Evolutionary conservation across 441 rosid genomes (phyloP).

Genomic region (Manihot esculenta): DNA sequence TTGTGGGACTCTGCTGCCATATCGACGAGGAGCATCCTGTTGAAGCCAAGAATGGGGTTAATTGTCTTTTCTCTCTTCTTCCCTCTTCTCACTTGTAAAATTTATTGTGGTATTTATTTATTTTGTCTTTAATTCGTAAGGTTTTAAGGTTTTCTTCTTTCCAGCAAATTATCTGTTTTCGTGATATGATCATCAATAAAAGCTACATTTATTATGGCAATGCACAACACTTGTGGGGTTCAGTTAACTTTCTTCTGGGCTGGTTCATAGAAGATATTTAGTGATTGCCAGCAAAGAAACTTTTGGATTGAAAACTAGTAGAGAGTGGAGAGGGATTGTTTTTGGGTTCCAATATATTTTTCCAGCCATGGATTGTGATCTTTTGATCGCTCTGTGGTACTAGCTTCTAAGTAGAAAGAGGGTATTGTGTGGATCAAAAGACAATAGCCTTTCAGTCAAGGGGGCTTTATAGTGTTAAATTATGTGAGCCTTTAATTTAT

Average conservation of each 20-base stretch:
- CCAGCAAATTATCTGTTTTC: not conserved
- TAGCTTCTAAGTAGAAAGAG: not conserved
- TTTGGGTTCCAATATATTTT: not conserved
- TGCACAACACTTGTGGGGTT: too few relatives aligned
- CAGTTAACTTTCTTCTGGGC: too few relatives aligned
- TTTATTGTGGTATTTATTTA: too few relatives aligned
- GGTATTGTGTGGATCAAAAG: not conserved
- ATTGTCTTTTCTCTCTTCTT: not conserved
- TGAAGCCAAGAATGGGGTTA: conserved; percentile 73
- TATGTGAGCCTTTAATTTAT: not conserved
- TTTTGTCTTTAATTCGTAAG: too few relatives aligned
- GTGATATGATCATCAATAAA: too few relatives aligned
- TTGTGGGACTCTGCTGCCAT: conserved; percentile 82
- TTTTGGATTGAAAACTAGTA: not conserved
- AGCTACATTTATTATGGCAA: too few relatives aligned
- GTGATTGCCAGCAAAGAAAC: too few relatives aligned
- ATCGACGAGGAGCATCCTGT: conserved; percentile 77
- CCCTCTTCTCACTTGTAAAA: too few relatives aligned
- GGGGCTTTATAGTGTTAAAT: not conserved
- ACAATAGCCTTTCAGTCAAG: not conserved
- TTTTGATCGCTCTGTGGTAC: too few relatives aligned
- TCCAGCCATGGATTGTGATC: too few relatives aligned
- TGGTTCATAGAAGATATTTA: too few relatives aligned
- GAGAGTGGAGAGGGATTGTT: not conserved
- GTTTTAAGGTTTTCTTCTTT: too few relatives aligned